Base-by-base conservation (phyloP, 2,329 filamentous ascomycete species). In the Stenocarpella maydis region DNA sequence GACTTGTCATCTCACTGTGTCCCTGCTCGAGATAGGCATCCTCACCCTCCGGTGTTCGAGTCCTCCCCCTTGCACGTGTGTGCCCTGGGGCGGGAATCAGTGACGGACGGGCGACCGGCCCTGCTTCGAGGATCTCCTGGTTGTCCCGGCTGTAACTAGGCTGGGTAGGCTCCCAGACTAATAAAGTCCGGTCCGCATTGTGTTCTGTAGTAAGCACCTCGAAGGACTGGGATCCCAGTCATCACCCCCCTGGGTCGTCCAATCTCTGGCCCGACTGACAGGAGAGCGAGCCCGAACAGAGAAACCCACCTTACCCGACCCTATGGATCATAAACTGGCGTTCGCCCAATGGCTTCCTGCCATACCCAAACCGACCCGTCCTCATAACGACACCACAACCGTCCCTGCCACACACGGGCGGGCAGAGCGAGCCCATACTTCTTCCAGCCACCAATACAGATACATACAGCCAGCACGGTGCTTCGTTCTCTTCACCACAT, bases 271-370 rank as follows among this genome's bases (percentile, higher is more conserved):
- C 58, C 7, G 28, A 34, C 10, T 63, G 58, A 24, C 41, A 63
- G 58, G 47, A 37, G 41, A 43, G 41, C 41, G 64, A 52, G 47
- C 64, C 26, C 31, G 49, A 39, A 67, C 64, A 67, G 49, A 63
- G 58, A 49, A 63, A 63, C n/a, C 41, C 41, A 49, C 43, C 28
- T n/a, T 54, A 67, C 52, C 64, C 64, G 64, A 49, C 64, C 64
- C 39, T 58, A 47, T 66, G 64, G 52, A 58, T 58, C 64, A 58
- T 67, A 58, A 66, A 67, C 28, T 10, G 34, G 39, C 34, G 39
- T 52, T 47, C 43, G 41, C 64, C 52, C 64, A 67, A 67, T 67
- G 64, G 64, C 6, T 58, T 63, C 58, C 43, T 21, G 43, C 58
- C 58, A 34, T 17, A 37, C 34, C 34, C 34, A 47, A 24, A 41